Percentiles rank a stretch among this genome's conserved stretches.
Evolutionary conservation across 2,329 filamentous ascomycete species (phyloP).

Genomic region (Meredithiella fracta): DNA sequence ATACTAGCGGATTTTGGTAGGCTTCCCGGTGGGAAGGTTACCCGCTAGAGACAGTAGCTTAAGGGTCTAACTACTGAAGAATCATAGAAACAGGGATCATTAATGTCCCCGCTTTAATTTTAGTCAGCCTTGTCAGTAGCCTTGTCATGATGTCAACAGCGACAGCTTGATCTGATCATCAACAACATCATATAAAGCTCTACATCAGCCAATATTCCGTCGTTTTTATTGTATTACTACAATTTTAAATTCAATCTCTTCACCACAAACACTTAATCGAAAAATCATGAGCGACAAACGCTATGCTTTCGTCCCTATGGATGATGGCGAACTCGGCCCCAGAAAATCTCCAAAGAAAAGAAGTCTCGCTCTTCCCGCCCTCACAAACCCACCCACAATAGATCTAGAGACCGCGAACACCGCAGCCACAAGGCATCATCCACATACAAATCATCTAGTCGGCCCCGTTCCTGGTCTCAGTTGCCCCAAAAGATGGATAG

Average conservation of each 20-base stretch:
- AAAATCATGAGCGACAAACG: slow-evolving; percentile 36
- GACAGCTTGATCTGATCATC: too few relatives aligned
- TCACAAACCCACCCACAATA: neutral
- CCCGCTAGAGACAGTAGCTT: too few relatives aligned
- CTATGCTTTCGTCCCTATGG: slow-evolving; percentile 53
- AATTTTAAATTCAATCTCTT: neutral
- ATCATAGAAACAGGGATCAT: too few relatives aligned
- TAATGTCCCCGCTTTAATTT: neutral
- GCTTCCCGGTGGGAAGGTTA: neutral
- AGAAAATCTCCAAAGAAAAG: slow-evolving; percentile 10
- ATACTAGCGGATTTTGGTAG: neutral
- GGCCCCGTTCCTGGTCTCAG: slow-evolving; percentile 18
- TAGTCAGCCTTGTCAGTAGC: slow-evolving; percentile 6
- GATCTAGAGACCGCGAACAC: neutral
- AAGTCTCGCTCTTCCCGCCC: slow-evolving; percentile 3
- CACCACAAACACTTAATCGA: neutral
- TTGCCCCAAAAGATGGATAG: slow-evolving; percentile 25
- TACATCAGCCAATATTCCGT: too few relatives aligned
- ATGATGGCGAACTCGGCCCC: slow-evolving; percentile 39
- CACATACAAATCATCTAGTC: neutral
- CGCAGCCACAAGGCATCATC: neutral
- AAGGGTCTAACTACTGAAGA: too few relatives aligned
- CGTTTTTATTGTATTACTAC: neutral
- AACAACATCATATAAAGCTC: too few relatives aligned
- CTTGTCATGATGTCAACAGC: too few relatives aligned